Evolutionary conservation across 2,329 filamentous ascomycete genomes (phyloP).

Genomic region (Aspergillus ruber): DNA sequence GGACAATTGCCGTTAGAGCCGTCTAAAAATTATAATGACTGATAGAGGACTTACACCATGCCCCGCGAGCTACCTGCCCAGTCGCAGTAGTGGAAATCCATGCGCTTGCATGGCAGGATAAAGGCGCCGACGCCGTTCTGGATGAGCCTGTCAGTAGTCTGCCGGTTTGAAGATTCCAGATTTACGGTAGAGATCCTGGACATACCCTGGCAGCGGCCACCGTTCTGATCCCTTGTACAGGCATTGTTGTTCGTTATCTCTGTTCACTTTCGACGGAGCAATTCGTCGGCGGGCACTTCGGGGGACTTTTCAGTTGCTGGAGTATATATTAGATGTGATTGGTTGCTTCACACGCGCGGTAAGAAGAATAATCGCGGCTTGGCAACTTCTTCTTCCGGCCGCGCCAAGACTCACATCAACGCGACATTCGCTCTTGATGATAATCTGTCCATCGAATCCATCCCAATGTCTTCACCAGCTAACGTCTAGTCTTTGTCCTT

Average conservation of each 20-base stretch:
- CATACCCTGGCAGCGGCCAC: constrained; percentile 53
- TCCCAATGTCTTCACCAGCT: constrained; percentile 1
- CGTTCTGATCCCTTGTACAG: constrained; percentile 45
- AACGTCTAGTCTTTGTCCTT: constrained; percentile 11
- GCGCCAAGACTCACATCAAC: constrained; percentile 6
- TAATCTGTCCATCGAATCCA: neutral
- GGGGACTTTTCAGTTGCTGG: constrained; percentile 22
- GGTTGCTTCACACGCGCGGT: constrained; percentile 11
- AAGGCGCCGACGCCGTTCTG: constrained; percentile 97
- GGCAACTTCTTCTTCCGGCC: constrained; percentile 2
- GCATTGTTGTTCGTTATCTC: constrained; percentile 29
- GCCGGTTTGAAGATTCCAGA: neutral
- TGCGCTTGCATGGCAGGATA: constrained; percentile 90
- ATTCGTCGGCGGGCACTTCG: constrained; percentile 6
- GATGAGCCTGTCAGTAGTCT: constrained; percentile 2
- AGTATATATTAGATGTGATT: constrained; percentile 16
- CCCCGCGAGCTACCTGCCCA: constrained; percentile 87
- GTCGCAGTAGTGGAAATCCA: constrained; percentile 97
- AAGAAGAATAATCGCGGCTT: constrained; percentile 19
- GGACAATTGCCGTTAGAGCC: constrained; percentile 1
- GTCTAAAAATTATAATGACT: neutral
- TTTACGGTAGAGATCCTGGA: constrained; percentile 1
- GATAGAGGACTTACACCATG: constrained; percentile 66
- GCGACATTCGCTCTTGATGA: constrained; percentile 12
- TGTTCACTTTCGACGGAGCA: constrained; percentile 2